phyloP scores from a whole-genome alignment of 2,329 filamentous ascomycete species.

The Cladosporium velox region DNA sequence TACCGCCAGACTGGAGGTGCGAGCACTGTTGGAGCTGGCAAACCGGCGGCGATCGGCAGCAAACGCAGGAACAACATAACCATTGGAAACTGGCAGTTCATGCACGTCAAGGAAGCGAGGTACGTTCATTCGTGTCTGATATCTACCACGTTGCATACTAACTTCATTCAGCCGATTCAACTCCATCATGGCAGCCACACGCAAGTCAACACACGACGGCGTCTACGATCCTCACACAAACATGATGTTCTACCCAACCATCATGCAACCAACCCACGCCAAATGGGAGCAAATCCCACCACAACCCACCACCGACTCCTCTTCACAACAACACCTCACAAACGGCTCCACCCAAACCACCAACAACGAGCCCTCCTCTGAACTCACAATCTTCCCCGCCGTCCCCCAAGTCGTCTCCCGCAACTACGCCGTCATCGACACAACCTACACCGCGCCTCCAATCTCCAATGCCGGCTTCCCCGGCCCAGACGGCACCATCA shows the following conservation, averaged over 20 bases:
- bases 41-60: slow-evolving; percentile 61
- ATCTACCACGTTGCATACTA: slow-evolving; percentile 26
- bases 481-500: slow-evolving; percentile 56
- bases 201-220: slow-evolving; percentile 70
- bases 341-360: slow-evolving; percentile 22
- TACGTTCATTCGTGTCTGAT: slow-evolving; percentile 47
- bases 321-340: slow-evolving; percentile 24
- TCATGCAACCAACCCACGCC: slow-evolving; percentile 86
- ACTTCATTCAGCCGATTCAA: slow-evolving; percentile 72
- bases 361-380: slow-evolving; percentile 20
- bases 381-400: slow-evolving; percentile 16
- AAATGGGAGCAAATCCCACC: slow-evolving; percentile 73
- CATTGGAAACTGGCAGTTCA: slow-evolving; percentile 93
- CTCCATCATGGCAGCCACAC: slow-evolving; percentile 66
- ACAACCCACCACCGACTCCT: slow-evolving; percentile 28
- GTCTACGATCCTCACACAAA: slow-evolving; percentile 96
- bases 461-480: slow-evolving; percentile 61
- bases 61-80: slow-evolving; percentile 88
- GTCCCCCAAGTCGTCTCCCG: slow-evolving; percentile 61
- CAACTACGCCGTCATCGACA: slow-evolving; percentile 65
- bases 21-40: slow-evolving; percentile 55
- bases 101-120: slow-evolving; percentile 91
- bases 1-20: slow-evolving; percentile 70
- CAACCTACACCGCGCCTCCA: slow-evolving; percentile 59
- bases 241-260: slow-evolving; percentile 79